phyloP scores from a whole-genome alignment of 2,329 filamentous ascomycete species.

The Claviceps sp. region DNA sequence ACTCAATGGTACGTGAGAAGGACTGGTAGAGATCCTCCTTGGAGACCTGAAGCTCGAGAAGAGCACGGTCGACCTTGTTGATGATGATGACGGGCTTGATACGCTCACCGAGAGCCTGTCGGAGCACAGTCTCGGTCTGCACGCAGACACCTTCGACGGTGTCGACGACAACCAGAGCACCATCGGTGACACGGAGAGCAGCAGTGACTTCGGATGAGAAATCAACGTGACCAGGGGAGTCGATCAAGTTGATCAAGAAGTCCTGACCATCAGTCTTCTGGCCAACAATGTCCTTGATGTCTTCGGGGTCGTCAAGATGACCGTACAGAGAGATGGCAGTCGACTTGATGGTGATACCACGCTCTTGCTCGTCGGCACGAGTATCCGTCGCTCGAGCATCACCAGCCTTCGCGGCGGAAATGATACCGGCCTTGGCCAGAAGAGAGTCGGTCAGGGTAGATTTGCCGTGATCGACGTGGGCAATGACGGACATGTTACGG shows the following conservation, averaged over 20 bases:
- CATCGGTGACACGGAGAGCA: conserved; percentile 98
- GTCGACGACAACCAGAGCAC: conserved; percentile 99
- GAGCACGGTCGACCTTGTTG: conserved; percentile 99
- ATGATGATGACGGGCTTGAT: conserved; percentile 99
- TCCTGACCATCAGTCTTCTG: conserved; percentile 82
- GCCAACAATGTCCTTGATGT: conserved; percentile 86
- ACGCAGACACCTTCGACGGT: conserved; percentile 99
- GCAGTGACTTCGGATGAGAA: conserved; percentile 99
- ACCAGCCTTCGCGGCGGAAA: conserved; percentile 94
- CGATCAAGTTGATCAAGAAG: conserved; percentile 99
- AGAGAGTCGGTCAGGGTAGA: conserved; percentile 99
- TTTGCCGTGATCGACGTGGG: conserved; percentile 99
- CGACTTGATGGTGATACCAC: conserved; percentile 99
- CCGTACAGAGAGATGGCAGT: conserved; percentile 98
- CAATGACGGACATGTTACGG: conserved; percentile 99
- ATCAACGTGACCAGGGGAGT: conserved; percentile 99
- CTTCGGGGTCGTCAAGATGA: conserved; percentile 64
- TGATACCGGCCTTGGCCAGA: conserved; percentile 98
- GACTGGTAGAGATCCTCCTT: conserved; percentile 99
- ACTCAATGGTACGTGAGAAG: conserved; percentile 98
- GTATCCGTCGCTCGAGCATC: conserved; percentile 95
- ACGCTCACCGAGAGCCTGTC: conserved; percentile 97
- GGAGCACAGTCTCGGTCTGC: conserved; percentile 98
- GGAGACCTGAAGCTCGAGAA: conserved; percentile 94
- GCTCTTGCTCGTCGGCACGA: conserved; percentile 93